These are phyloP conservation scores for Thraustochytrium sp. DNA, from an alignment of 352 stramenopile species.

Conservation along the genomic window DNA sequence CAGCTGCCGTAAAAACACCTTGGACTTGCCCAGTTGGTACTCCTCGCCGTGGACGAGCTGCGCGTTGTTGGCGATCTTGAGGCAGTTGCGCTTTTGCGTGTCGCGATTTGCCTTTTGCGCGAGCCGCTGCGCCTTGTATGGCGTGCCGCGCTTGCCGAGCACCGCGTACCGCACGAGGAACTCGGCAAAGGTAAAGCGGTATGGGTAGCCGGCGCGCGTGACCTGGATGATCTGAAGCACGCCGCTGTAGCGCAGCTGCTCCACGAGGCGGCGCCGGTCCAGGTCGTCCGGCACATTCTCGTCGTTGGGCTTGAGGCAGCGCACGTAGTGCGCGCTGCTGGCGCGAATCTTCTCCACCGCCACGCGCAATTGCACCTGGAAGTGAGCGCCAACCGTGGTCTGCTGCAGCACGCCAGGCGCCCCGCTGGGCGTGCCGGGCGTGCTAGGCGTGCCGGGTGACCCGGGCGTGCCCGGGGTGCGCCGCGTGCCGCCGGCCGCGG, in stretches of 20 bases:
- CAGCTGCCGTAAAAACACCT: slow-evolving; percentile 31
- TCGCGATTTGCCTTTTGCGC: slow-evolving; percentile 3
- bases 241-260: slow-evolving; percentile 94
- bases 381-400: slow-evolving; percentile 66
- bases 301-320: slow-evolving; percentile 98
- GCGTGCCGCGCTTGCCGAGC: slow-evolving; percentile 16
- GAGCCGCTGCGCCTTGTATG: slow-evolving; percentile 15
- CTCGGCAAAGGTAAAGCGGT: slow-evolving; percentile 83
- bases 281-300: slow-evolving; percentile 78
- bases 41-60: slow-evolving; percentile 39
- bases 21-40: slow-evolving; percentile 38
- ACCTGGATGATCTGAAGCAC: slow-evolving; percentile 97
- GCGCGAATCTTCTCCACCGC: slow-evolving; percentile 88
- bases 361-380: slow-evolving; percentile 78
- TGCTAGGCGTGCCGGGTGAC: slow-evolving; percentile 48
- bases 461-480: slow-evolving; percentile 55
- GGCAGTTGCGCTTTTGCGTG: slow-evolving; percentile 16
- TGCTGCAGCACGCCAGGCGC: background rate
- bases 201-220: slow-evolving; percentile 92
- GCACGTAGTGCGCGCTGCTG: slow-evolving; percentile 93
- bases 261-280: slow-evolving; percentile 80
- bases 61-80: slow-evolving; percentile 37
- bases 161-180: slow-evolving; percentile 55
- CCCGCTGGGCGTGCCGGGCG: slow-evolving; percentile 50
- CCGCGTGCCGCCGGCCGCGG: slow-evolving; percentile 49